Conservation (phyloP, 2,329 filamentous ascomycete species). For the Juglanconis juglandina region DNA sequence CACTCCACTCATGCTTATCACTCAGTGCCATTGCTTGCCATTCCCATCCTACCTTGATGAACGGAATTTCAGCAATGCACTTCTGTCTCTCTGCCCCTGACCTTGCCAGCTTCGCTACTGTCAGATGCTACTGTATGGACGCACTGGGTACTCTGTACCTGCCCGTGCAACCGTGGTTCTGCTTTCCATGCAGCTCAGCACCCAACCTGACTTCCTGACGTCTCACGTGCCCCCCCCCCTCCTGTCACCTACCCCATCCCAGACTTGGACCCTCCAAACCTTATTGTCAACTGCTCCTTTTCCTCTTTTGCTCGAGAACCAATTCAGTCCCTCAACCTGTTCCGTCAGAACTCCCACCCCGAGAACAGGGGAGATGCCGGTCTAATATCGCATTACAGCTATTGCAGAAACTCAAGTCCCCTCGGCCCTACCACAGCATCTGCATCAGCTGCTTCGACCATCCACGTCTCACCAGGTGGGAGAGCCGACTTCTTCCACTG, state of each 20-base stretch:
- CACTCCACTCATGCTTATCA: neutral
- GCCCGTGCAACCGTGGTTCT: neutral
- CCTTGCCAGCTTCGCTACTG: neutral
- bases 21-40: neutral
- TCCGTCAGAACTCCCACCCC: neutral
- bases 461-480: conserved; percentile 13
- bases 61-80: neutral
- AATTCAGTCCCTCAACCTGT: neutral
- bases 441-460: conserved; percentile 3
- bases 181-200: neutral
- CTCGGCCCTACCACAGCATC: conserved; percentile 8
- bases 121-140: neutral
- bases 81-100: neutral
- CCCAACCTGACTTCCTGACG: neutral
- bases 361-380: conserved; percentile 10
- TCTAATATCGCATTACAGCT: conserved; percentile 9
- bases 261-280: neutral
- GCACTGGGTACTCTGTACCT: no score
- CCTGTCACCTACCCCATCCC: neutral
- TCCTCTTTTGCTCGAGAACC: neutral
- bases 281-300: neutral
- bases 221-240: neutral
- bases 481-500: conserved; percentile 10
- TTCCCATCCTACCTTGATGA: neutral
- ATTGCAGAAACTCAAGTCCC: neutral